phyloP scores from a whole-genome alignment of 2,329 filamentous ascomycete genomes.

The Hypocrella siamensis region DNA sequence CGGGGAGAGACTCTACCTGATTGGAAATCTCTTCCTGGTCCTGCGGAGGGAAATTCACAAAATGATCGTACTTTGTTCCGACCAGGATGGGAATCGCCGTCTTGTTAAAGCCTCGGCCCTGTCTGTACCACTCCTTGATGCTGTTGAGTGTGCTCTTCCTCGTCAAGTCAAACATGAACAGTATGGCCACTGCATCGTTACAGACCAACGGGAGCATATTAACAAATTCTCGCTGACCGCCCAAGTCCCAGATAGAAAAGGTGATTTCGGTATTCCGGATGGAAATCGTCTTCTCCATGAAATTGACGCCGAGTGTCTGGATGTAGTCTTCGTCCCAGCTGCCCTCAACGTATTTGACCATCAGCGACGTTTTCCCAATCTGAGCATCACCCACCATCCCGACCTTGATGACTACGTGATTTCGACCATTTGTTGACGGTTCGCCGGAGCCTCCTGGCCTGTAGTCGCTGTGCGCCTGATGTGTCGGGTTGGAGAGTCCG shows the following conservation, averaged over 20 bases:
- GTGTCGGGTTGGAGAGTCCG: conserved; percentile 30
- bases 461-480: conserved; percentile 27
- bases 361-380: conserved; percentile 96
- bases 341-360: conserved; percentile 99
- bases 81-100: conserved; percentile 97
- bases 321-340: conserved; percentile 99
- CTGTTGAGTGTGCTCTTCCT: conserved; percentile 96
- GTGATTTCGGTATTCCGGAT: conserved; percentile 99
- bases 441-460: conserved; percentile 22
- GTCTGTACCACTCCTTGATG: conserved; percentile 99
- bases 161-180: conserved; percentile 99
- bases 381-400: conserved; percentile 99
- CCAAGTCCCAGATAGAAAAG: conserved; percentile 97
- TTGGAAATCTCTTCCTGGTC: conserved; percentile 98
- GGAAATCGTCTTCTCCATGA: conserved; percentile 99
- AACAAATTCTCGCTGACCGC: conserved; percentile 95
- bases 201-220: conserved; percentile 99
- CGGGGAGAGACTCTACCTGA: conserved; percentile 60
- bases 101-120: conserved; percentile 97
- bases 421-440: conserved; percentile 33
- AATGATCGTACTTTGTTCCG: conserved; percentile 97
- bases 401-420: conserved; percentile 92
- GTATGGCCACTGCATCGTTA: conserved; percentile 94
- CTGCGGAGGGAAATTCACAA: conserved; percentile 94
- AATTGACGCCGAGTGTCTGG: conserved; percentile 95